Evolutionary conservation across 164 flowering plant species (phyloP).

Genomic region (Macadamia tetraphylla): DNA sequence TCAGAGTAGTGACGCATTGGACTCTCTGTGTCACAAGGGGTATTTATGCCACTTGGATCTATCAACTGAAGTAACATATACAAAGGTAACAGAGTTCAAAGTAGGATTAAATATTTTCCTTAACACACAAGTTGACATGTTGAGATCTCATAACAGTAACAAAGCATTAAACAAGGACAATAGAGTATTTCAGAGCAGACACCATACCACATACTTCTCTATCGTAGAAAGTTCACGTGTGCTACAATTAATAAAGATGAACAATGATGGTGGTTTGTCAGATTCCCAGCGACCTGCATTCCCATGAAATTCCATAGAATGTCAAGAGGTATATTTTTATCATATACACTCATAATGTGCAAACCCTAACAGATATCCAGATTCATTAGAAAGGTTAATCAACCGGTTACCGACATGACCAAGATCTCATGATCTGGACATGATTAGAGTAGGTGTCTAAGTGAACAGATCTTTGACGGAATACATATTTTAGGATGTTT

Average conservation of each 20-base stretch:
- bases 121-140: background rate
- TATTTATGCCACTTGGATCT: too few species aligned
- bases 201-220: slow-evolving; percentile 93
- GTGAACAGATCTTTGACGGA: too few species aligned
- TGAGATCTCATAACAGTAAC: background rate
- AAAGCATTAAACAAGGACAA: background rate
- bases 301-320: background rate
- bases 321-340: background rate
- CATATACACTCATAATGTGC: background rate
- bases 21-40: too few species aligned
- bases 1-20: too few species aligned
- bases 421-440: too few species aligned
- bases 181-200: slow-evolving; percentile 1
- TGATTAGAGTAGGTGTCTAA: too few species aligned
- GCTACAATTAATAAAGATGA: slow-evolving; percentile 82
- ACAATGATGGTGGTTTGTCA: slow-evolving; percentile 70
- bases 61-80: background rate
- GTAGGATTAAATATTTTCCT: slow-evolving; percentile 1
- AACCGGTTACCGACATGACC: too few species aligned
- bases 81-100: too few species aligned
- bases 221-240: slow-evolving; percentile 73
- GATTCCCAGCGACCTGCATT: slow-evolving; percentile 78
- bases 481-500: too few species aligned
- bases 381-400: too few species aligned
- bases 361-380: background rate